Percentiles rank a stretch among this genome's conserved stretches.
These are phyloP conservation scores for Punctularia strigosozonata DNA, from an alignment of 768 basidiomycete species.

Conservation along the genomic window DNA sequence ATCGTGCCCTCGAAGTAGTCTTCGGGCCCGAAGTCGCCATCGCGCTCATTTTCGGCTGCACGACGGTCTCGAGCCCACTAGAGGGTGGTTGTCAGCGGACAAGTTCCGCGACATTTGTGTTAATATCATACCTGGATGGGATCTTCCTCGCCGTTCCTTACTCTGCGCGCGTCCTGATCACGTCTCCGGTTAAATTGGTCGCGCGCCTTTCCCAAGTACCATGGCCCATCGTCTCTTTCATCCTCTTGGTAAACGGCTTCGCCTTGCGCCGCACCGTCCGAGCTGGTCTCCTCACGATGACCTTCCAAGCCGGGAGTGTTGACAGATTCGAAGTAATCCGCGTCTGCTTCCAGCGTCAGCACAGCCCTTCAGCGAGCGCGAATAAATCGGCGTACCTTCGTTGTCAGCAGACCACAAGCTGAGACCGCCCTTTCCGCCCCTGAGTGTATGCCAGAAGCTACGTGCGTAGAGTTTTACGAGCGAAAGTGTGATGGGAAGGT, in stretches of 20 bases:
- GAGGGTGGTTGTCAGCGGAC: conserved; percentile 1
- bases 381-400: conserved; percentile 12
- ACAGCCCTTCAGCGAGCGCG: too few relatives aligned
- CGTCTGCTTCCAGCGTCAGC: too few relatives aligned
- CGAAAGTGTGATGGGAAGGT: conserved; percentile 77
- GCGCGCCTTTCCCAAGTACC: conserved; percentile 76
- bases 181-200: conserved; percentile 58
- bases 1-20: conserved; percentile 69
- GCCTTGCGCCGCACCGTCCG: conserved; percentile 9
- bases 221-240: conserved; percentile 48
- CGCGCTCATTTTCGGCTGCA: conserved; percentile 59
- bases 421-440: conserved; percentile 58
- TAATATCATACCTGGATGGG: conserved; percentile 49
- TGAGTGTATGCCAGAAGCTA: conserved; percentile 75
- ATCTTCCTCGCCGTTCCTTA: conserved; percentile 47
- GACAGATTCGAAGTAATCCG: too few relatives aligned
- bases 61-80: conserved; percentile 75
- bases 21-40: conserved; percentile 68
- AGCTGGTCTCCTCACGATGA: too few relatives aligned
- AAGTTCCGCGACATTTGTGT: background rate
- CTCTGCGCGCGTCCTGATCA: conserved; percentile 17
- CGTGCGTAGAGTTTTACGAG: conserved; percentile 71
- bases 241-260: conserved; percentile 17
- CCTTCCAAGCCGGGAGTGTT: too few relatives aligned
- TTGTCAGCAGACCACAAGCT: conserved; percentile 54